Evolutionary conservation across 768 basidiomycete genomes (phyloP).

Genomic region (Strobilomyces confusus): DNA sequence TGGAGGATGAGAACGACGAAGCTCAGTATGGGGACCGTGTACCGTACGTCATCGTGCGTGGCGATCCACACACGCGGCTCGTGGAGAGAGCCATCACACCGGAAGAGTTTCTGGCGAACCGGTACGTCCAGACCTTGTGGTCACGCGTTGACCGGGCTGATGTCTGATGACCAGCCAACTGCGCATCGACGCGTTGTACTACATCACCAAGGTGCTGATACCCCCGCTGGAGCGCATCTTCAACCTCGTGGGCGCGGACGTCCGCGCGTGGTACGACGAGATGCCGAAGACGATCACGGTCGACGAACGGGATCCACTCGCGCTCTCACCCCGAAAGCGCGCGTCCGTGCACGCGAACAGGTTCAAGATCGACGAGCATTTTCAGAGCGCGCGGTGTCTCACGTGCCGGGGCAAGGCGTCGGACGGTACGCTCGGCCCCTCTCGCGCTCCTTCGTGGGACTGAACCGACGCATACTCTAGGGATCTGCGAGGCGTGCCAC

Average conservation of each 20-base stretch:
- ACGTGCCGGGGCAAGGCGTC: slow-evolving; percentile 54
- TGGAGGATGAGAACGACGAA: slow-evolving; percentile 76
- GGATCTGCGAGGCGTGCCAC: slow-evolving; percentile 63
- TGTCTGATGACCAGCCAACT: slow-evolving; percentile 43
- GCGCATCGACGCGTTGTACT: slow-evolving; percentile 83
- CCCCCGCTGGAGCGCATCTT: slow-evolving; percentile 89
- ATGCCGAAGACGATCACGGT: slow-evolving; percentile 22
- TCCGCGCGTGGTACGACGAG: slow-evolving; percentile 5
- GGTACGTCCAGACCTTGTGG: slow-evolving; percentile 37
- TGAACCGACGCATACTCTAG: slow-evolving; percentile 28
- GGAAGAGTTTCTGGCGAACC: slow-evolving; percentile 58
- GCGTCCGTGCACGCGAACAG: slow-evolving; percentile 31
- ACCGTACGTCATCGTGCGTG: slow-evolving; percentile 80
- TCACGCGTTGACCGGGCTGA: not conserved
- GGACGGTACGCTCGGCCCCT: slow-evolving; percentile 41
- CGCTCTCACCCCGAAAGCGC: slow-evolving; percentile 36
- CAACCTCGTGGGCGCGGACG: slow-evolving; percentile 45
- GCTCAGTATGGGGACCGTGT: slow-evolving; percentile 92
- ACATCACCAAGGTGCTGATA: slow-evolving; percentile 82
- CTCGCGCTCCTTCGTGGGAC: not conserved
- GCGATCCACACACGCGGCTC: slow-evolving; percentile 58
- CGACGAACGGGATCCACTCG: slow-evolving; percentile 33
- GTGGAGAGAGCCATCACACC: slow-evolving; percentile 77
- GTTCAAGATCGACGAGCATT: slow-evolving; percentile 71
- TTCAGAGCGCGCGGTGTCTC: slow-evolving; percentile 65